Conservation (phyloP, 2,329 filamentous ascomycete species). For the Claviceps citrina region DNA sequence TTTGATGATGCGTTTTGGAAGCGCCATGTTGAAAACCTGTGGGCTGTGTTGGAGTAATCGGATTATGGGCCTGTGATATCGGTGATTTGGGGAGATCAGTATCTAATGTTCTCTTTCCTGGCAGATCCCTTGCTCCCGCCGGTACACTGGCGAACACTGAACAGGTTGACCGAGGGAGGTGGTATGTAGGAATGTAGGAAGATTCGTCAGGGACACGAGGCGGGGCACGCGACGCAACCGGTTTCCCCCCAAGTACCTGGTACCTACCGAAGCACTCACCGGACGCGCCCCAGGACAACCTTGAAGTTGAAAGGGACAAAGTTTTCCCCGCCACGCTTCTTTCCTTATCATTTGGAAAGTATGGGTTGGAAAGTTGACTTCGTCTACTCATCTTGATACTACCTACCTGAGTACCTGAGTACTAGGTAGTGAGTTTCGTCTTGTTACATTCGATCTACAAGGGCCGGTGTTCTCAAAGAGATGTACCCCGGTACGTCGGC, state of each 20-base stretch:
- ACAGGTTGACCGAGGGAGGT: background rate
- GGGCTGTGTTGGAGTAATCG: background rate
- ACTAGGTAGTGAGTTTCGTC: too few species aligned
- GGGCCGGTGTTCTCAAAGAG: background rate
- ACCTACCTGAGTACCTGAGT: too few species aligned
- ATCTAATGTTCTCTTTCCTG: background rate
- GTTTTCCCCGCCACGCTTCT: too few species aligned
- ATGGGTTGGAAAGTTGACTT: too few species aligned
- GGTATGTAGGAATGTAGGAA: background rate
- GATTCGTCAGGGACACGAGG: slow-evolving; percentile 4
- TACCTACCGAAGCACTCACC: too few species aligned
- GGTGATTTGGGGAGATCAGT: background rate
- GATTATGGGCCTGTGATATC: background rate
- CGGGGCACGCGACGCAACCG: slow-evolving; percentile 6
- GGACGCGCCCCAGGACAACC: too few species aligned
- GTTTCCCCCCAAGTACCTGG: too few species aligned
- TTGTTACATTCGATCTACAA: too few species aligned
- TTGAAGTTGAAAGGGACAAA: background rate
- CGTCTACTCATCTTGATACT: too few species aligned
- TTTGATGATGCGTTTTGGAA: slow-evolving; percentile 95
- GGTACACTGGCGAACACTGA: too few species aligned
- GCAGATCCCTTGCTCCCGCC: background rate
- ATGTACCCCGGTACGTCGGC: slow-evolving; percentile 3
- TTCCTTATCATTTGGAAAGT: too few species aligned
- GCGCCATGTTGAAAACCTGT: slow-evolving; percentile 37